Evolutionary conservation across 1,284 basidiomycete genomes (phyloP), one percentile per base, ranked within the genome.

Genomic region (Polyporus tsugae): DNA sequence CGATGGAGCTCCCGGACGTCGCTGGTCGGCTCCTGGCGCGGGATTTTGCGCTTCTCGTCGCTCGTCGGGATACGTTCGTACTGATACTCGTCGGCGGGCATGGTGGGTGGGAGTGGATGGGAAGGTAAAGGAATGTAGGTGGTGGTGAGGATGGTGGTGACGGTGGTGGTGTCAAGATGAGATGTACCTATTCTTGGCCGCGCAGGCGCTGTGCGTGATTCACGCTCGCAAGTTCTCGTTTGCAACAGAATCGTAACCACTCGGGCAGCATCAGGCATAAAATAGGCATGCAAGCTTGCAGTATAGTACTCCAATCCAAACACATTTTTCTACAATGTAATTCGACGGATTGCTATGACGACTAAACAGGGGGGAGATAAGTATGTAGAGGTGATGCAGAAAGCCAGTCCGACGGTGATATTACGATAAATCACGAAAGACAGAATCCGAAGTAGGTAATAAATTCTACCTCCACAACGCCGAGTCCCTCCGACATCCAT

Each of bases 1-100:
- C 72, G 71, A 55, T 75, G 72, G 7, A 77, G 74, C 64, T 72
- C 73, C 39, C 67, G 65, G 42, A 77, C 64, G 69, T 77, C 76
- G 73, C 75, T 76, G 33, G 77, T 76, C 39, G 76, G 74, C 65
- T 72, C 71, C 17, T 69, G 66, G 66, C 67, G 74, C 10, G 66
- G 62, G 61, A 62, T 52, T 39, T 53, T 53, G 63, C 65, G 59
- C 58, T 63, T 55, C 58, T 65, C 64, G 42, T 72, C 68, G 63
- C 39, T 62, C 11, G 71, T 66, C 36, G 70, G 67, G 38, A 69
- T 60, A 25, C 66, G 68, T 44, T 71, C 70, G 69, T 70, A 72
- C 35, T 63, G 44, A 61, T 73, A 67, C 29, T 55, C 52, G 59
- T 62, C 52, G 52, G 64, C 58, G 11, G 70, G 64, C 72, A 73